Percentiles rank a stretch among this genome's conserved stretches.
Evolutionary conservation across 192 early-diverging fungal species (phyloP).

Genomic region (Entomortierella parvispora): DNA sequence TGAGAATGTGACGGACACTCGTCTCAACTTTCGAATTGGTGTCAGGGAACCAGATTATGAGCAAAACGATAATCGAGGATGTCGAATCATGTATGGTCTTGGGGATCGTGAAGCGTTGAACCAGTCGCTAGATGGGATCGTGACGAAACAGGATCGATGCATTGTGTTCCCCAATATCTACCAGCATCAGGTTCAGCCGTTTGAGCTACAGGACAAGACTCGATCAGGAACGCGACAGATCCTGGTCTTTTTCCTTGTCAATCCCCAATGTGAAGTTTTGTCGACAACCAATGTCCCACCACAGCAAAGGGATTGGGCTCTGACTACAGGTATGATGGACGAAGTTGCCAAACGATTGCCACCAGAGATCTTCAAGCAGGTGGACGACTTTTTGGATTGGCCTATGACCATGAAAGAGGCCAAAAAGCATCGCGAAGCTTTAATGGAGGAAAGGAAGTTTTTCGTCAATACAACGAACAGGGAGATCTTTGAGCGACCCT

Average conservation of each 20-base stretch:
- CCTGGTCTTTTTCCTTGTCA: conserved; percentile 75
- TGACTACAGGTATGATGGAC: no score
- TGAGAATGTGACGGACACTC: conserved; percentile 72
- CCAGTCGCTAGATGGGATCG: conserved; percentile 59
- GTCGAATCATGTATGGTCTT: conserved; percentile 54
- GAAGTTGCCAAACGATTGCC: no score
- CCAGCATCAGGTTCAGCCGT: conserved; percentile 74
- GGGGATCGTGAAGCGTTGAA: conserved; percentile 23
- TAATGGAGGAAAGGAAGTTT: no score
- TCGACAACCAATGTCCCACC: conserved; percentile 72
- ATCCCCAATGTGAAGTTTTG: conserved; percentile 62
- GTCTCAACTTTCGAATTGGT: conserved; percentile 64
- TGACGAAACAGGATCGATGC: conserved; percentile 64
- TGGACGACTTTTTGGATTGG: no score
- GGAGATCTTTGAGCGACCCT: no score
- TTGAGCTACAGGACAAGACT: conserved; percentile 58
- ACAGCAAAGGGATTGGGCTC: conserved; percentile 62
- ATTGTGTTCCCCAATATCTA: conserved; percentile 78
- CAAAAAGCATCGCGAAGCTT: no score
- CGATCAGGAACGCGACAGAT: conserved; percentile 75
- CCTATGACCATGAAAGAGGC: no score
- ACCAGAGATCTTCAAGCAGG: no score
- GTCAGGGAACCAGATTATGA: conserved; percentile 33
- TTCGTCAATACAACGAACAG: no score
- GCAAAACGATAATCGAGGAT: conserved; percentile 29